Conservation (phyloP, 1,139 yeast genomes). For the Yamadazyma conglobata region DNA sequence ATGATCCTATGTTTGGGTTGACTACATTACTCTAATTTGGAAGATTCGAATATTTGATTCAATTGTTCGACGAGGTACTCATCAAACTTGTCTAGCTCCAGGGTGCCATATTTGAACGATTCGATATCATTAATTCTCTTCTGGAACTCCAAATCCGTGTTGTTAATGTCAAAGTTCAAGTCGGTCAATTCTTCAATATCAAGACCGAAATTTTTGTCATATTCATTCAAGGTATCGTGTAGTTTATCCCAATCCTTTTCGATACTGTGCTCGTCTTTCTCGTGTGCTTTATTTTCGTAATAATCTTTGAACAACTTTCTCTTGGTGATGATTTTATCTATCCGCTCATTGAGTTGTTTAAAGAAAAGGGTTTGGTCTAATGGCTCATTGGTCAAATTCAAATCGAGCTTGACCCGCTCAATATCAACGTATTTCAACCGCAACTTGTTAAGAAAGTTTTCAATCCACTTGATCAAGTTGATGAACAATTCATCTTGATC, state of each 20-base stretch:
- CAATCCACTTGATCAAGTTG: constrained; percentile 67
- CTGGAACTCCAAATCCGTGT: constrained; percentile 20
- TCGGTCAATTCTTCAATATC: constrained; percentile 58
- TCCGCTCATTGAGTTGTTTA: constrained; percentile 29
- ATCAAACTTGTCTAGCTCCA: constrained; percentile 29
- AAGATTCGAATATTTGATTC: constrained; percentile 2
- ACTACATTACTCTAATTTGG: neutral
- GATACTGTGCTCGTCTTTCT: constrained; percentile 29
- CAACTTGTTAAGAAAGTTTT: constrained; percentile 52
- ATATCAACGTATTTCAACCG: constrained; percentile 59
- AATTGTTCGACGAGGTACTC: constrained; percentile 7
- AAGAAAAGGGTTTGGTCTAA: constrained; percentile 25
- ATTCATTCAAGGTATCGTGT: constrained; percentile 42
- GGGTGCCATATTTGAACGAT: constrained; percentile 16
- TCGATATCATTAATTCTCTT: constrained; percentile 17
- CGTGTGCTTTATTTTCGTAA: constrained; percentile 18
- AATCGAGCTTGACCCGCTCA: constrained; percentile 39
- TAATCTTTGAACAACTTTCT: constrained; percentile 35
- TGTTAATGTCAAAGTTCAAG: constrained; percentile 31
- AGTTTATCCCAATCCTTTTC: constrained; percentile 49
- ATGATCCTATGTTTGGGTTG: no score
- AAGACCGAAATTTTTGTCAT: constrained; percentile 52
- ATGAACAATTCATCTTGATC: constrained; percentile 73
- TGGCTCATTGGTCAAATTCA: constrained; percentile 16
- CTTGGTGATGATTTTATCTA: constrained; percentile 26